Evolutionary conservation across 148 eudicot species (phyloP).

Genomic region (Beta vulgaris): DNA sequence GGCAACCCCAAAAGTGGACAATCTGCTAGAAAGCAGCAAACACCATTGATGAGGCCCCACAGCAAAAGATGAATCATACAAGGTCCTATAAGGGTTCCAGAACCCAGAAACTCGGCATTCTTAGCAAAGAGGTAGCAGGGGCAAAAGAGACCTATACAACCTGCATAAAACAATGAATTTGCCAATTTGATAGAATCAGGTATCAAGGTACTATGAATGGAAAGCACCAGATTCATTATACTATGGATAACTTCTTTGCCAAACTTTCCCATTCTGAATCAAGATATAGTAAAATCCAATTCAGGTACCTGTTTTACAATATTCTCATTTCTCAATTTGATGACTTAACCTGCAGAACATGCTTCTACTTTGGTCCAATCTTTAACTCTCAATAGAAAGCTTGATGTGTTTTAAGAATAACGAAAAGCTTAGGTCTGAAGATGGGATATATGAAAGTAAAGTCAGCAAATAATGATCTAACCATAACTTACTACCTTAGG

Average conservation of each 20-base stretch:
- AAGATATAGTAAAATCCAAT: not conserved
- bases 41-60: constrained; percentile 63
- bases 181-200: not conserved
- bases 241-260: not conserved
- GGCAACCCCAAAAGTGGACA: constrained; percentile 69
- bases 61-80: constrained; percentile 64
- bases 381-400: no score
- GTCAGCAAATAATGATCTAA: no score
- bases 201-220: not conserved
- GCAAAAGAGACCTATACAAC: constrained; percentile 68
- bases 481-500: no score
- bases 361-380: no score
- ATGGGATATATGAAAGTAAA: no score
- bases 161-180: constrained; percentile 32
- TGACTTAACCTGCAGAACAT: no score
- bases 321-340: no score
- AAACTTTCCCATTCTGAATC: no score
- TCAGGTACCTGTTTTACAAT: not conserved
- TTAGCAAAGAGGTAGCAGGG: constrained; percentile 87
- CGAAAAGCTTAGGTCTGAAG: no score
- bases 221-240: not conserved
- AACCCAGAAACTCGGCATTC: constrained; percentile 80
- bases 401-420: no score
- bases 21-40: constrained; percentile 77
- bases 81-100: constrained; percentile 66